These are phyloP conservation scores for Spathaspora boniae DNA, from an alignment of 805 yeast species.

Conservation along the genomic window DNA sequence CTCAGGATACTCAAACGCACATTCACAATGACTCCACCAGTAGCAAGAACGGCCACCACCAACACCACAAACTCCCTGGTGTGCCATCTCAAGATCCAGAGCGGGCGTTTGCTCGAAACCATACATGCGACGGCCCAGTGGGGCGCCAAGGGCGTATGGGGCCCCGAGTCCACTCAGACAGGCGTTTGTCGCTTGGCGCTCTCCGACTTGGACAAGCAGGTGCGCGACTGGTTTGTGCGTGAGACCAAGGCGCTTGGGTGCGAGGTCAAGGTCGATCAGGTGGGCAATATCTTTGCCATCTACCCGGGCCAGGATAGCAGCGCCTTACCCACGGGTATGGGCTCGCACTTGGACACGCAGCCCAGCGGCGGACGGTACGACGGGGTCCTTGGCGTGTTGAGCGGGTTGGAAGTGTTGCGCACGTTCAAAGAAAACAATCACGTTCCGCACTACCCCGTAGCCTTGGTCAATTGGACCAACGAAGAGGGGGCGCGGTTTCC, in stretches of 20 bases:
- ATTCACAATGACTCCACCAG: too few species aligned
- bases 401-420: constrained; percentile 64
- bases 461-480: constrained; percentile 67
- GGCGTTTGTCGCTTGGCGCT: constrained; percentile 68
- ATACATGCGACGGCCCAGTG: constrained; percentile 59
- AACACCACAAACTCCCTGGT: too few species aligned
- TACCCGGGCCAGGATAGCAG: constrained; percentile 50
- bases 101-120: constrained; percentile 49
- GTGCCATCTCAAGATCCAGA: constrained; percentile 1
- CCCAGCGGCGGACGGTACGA: constrained; percentile 79
- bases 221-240: constrained; percentile 61
- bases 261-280: constrained; percentile 52
- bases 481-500: constrained; percentile 81
- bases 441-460: constrained; percentile 64
- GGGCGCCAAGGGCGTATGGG: constrained; percentile 68
- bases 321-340: constrained; percentile 60
- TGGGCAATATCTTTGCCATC: constrained; percentile 68
- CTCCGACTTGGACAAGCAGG: constrained; percentile 57
- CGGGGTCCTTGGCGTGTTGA: constrained; percentile 65
- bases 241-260: constrained; percentile 57
- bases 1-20: too few species aligned
- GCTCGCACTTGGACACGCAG: constrained; percentile 74
- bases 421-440: constrained; percentile 57
- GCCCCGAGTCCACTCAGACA: constrained; percentile 50
- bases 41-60: too few species aligned